Percentiles rank a stretch among this genome's conserved stretches.
Evolutionary conservation across 139 green algal species (phyloP).

Genomic region (Auxenochlorella pyrenoidosa): DNA sequence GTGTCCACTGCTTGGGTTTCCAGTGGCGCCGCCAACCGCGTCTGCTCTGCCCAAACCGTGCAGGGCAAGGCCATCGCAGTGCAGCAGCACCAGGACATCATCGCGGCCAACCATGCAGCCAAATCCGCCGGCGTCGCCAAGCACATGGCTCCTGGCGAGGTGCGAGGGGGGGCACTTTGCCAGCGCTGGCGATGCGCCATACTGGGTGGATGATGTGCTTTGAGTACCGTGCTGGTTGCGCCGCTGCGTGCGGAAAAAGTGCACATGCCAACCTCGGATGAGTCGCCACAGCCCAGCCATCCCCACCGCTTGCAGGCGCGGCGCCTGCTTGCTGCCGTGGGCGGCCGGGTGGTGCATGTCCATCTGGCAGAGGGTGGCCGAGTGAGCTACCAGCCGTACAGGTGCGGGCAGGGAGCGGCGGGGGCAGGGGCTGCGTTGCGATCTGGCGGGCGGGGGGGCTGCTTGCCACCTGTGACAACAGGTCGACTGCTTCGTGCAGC

Average conservation of each 20-base stretch:
- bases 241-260: too few relatives aligned
- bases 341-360: slow-evolving; percentile 62
- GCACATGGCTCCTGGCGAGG: slow-evolving; percentile 66
- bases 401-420: neutral
- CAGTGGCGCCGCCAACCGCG: neutral
- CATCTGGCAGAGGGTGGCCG: slow-evolving; percentile 56
- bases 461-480: too few relatives aligned
- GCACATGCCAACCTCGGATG: too few relatives aligned
- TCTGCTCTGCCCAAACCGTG: neutral
- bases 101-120: slow-evolving; percentile 58
- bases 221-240: too few relatives aligned
- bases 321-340: slow-evolving; percentile 44
- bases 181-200: too few relatives aligned
- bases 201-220: too few relatives aligned
- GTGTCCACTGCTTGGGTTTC: neutral
- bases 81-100: slow-evolving; percentile 74
- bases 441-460: too few relatives aligned
- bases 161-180: too few relatives aligned
- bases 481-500: too few relatives aligned
- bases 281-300: too few relatives aligned
- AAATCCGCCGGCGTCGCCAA: slow-evolving; percentile 63
- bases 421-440: too few relatives aligned
- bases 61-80: slow-evolving; percentile 60
- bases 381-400: slow-evolving; percentile 64
- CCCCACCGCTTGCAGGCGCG: slow-evolving; percentile 41